phyloP scores from a whole-genome alignment of 768 basidiomycete species.

The Infundibulicybe gibba region DNA sequence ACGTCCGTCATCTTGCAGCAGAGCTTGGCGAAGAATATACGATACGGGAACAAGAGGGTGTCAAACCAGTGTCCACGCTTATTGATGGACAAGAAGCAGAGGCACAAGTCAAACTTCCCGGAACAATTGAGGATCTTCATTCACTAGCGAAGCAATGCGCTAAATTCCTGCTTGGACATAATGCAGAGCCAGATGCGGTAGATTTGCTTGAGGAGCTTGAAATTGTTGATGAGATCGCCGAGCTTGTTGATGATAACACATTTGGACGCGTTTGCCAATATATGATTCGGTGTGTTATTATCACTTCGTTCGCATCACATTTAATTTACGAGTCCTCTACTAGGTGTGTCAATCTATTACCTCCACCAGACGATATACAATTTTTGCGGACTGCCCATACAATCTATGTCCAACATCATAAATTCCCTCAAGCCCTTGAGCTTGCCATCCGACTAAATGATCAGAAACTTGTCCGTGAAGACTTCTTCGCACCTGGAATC shows the following conservation, averaged over 20 bases:
- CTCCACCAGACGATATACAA: slow-evolving; percentile 86
- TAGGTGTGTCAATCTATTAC: slow-evolving; percentile 85
- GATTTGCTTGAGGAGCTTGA: slow-evolving; percentile 94
- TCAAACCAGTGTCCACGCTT: slow-evolving; percentile 13
- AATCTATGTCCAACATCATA: slow-evolving; percentile 83
- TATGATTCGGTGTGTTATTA: slow-evolving; percentile 76
- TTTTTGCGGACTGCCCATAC: slow-evolving; percentile 87
- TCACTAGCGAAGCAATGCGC: slow-evolving; percentile 81
- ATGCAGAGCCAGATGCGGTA: slow-evolving; percentile 97
- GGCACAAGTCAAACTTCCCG: slow-evolving; percentile 36
- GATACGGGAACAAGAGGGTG: slow-evolving; percentile 54
- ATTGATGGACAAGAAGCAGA: slow-evolving; percentile 22
- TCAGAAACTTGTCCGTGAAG: slow-evolving; percentile 72
- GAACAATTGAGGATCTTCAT: slow-evolving; percentile 72
- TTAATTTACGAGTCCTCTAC: not conserved
- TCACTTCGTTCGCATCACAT: not conserved
- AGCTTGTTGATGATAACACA: slow-evolving; percentile 84
- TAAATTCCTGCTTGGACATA: slow-evolving; percentile 85
- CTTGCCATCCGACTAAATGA: slow-evolving; percentile 86
- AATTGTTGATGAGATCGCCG: slow-evolving; percentile 73
- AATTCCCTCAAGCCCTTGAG: slow-evolving; percentile 88
- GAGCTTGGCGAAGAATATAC: slow-evolving; percentile 94
- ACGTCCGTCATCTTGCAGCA: slow-evolving; percentile 93
- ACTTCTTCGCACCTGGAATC: slow-evolving; percentile 87
- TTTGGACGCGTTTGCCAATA: slow-evolving; percentile 90